These are phyloP conservation scores for Trichoderma breve DNA, from an alignment of 2,329 filamentous ascomycete species.

Conservation along the genomic window DNA sequence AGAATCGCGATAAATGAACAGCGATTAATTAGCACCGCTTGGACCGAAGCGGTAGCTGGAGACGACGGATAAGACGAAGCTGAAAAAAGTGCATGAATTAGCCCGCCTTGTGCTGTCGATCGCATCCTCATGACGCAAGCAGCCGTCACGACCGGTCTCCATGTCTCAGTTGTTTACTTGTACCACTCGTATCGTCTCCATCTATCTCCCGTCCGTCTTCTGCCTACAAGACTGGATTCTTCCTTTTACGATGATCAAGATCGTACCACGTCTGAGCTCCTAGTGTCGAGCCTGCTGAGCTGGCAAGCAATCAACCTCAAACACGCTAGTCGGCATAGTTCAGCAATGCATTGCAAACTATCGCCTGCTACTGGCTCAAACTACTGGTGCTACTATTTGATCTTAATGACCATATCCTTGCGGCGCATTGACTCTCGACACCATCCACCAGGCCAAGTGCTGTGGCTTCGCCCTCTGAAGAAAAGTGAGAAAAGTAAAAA, in stretches of 20 bases:
- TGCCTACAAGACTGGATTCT: neutral
- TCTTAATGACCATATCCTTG: neutral
- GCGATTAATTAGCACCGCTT: neutral
- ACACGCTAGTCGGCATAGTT: conserved; percentile 4
- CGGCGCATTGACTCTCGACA: neutral
- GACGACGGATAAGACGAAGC: neutral
- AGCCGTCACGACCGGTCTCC: neutral
- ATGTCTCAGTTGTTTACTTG: neutral
- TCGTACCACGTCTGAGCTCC: conserved; percentile 3
- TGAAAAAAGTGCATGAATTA: neutral
- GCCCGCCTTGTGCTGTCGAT: neutral
- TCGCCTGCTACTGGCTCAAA: neutral
- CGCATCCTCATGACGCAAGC: conserved; percentile 4
- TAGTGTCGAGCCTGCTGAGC: neutral
- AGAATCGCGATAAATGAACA: neutral
- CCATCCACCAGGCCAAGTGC: neutral
- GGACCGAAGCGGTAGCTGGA: conserved; percentile 5
- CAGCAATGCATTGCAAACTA: neutral
- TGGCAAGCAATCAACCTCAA: conserved; percentile 13
- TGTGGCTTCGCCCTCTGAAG: neutral
- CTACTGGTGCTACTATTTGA: neutral
- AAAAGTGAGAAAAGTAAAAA: neutral
- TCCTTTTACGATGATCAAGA: neutral
- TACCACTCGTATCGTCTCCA: neutral
- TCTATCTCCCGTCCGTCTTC: neutral